These are phyloP conservation scores for Teunomyces stri DNA, from an alignment of 805 yeast genomes.

Conservation along the genomic window DNA sequence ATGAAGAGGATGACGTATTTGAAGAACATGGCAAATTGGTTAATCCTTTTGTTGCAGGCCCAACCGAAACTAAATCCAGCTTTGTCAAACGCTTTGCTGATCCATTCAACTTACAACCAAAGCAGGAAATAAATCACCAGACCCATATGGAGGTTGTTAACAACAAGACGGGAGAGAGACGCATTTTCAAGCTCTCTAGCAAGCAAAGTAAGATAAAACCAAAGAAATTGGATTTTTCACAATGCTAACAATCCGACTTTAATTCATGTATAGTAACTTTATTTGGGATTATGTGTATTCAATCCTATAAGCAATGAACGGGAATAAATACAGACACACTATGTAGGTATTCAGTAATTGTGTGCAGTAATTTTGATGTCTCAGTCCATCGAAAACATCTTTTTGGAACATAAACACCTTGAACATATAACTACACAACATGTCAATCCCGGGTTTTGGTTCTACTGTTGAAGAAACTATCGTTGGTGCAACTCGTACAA, in stretches of 20 bases:
- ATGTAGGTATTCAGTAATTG: neutral
- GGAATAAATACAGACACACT: no score
- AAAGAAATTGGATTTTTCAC: constrained; percentile 32
- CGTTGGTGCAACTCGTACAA: constrained; percentile 10
- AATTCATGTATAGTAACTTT: constrained; percentile 1
- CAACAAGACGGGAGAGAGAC: constrained; percentile 36
- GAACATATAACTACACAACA: constrained; percentile 1
- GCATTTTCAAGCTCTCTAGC: constrained; percentile 29
- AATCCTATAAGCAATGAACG: no score
- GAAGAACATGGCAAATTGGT: constrained; percentile 8
- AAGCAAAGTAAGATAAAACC: constrained; percentile 38
- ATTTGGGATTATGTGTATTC: neutral
- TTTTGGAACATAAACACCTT: neutral
- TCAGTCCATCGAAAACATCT: neutral
- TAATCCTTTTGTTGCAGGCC: constrained; percentile 23
- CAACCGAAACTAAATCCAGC: constrained; percentile 2
- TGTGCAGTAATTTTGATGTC: neutral
- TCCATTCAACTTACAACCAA: constrained; percentile 9
- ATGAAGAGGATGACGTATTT: constrained; percentile 21
- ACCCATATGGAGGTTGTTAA: constrained; percentile 28
- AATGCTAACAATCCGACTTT: constrained; percentile 1
- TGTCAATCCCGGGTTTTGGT: constrained; percentile 21
- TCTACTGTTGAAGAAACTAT: constrained; percentile 9
- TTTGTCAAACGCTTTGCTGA: constrained; percentile 4
- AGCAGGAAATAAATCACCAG: constrained; percentile 11